phyloP scores from a whole-genome alignment of 192 early-diverging fungal species.

The Radiomyces spectabilis region DNA sequence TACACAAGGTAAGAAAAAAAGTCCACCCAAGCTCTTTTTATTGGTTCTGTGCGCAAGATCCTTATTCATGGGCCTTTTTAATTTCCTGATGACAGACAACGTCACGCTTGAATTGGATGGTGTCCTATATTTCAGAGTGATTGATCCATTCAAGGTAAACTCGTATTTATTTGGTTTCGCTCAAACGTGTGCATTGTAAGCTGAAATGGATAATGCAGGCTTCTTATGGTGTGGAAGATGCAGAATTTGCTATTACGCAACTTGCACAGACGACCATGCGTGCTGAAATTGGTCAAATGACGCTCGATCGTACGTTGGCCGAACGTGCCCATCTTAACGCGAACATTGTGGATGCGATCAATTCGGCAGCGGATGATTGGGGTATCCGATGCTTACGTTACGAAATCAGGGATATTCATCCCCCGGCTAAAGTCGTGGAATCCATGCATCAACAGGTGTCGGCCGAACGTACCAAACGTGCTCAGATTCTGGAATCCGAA shows the following conservation, averaged over 20 bases:
- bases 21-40: not conserved
- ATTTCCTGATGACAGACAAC: conserved; percentile 59
- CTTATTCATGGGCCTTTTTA: not conserved
- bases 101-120: conserved; percentile 95
- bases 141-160: conserved; percentile 81
- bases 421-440: conserved; percentile 88
- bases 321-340: conserved; percentile 89
- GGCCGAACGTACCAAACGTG: conserved; percentile 91
- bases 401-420: conserved; percentile 93
- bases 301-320: conserved; percentile 88
- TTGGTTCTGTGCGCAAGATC: not conserved
- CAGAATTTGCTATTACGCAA: conserved; percentile 92
- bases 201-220: conserved; percentile 31
- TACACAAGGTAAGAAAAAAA: conserved; percentile 56
- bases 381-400: conserved; percentile 94
- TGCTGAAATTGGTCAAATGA: conserved; percentile 98
- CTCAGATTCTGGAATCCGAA: conserved; percentile 87
- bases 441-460: conserved; percentile 98
- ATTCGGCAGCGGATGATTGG: conserved; percentile 88
- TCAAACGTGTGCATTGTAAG: not conserved
- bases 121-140: conserved; percentile 89
- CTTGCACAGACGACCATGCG: conserved; percentile 99
- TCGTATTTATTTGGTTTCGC: not conserved
- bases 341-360: conserved; percentile 94
- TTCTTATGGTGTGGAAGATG: conserved; percentile 91